Percentiles rank a stretch among this genome's conserved stretches.
Evolutionary conservation across 768 basidiomycete species (phyloP).

Genomic region (Boletales sp.): DNA sequence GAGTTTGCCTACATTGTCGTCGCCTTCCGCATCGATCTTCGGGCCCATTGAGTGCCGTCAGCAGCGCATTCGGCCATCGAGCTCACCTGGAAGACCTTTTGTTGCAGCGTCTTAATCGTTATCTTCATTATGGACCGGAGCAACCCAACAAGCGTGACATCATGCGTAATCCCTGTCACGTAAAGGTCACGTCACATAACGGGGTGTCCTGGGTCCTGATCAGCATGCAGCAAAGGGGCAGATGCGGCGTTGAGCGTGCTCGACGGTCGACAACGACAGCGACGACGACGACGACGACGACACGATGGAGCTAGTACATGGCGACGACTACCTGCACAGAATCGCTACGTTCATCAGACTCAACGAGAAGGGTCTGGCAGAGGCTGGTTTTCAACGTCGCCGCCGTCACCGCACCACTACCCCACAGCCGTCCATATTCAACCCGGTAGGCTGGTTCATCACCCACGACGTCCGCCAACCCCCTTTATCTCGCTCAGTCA

Average conservation of each 20-base stretch:
- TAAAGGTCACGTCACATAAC: slow-evolving; percentile 12
- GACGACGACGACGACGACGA: slow-evolving; percentile 10
- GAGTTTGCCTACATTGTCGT: slow-evolving; percentile 71
- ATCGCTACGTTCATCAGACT: slow-evolving; percentile 68
- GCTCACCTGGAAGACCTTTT: slow-evolving; percentile 81
- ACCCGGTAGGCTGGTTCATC: slow-evolving; percentile 61
- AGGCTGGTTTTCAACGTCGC: slow-evolving; percentile 53
- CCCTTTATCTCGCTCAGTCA: slow-evolving; percentile 50
- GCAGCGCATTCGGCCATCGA: not conserved
- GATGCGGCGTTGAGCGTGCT: slow-evolving; percentile 3
- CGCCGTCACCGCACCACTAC: slow-evolving; percentile 34
- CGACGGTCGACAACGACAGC: slow-evolving; percentile 4
- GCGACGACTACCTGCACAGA: slow-evolving; percentile 73
- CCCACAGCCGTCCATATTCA: slow-evolving; percentile 43
- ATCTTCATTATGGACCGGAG: slow-evolving; percentile 67
- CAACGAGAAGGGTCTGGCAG: slow-evolving; percentile 72
- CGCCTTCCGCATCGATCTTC: slow-evolving; percentile 73
- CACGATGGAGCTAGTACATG: slow-evolving; percentile 52
- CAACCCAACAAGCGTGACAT: slow-evolving; percentile 20
- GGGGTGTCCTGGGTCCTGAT: slow-evolving; percentile 23
- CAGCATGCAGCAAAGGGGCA: slow-evolving; percentile 21
- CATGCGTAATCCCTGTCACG: slow-evolving; percentile 21
- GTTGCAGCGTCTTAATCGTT: slow-evolving; percentile 92
- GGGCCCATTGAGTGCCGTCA: not conserved
- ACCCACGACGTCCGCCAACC: slow-evolving; percentile 21